Conservation (phyloP, 2,329 filamentous ascomycete genomes). For the Talaromyces sp. region DNA sequence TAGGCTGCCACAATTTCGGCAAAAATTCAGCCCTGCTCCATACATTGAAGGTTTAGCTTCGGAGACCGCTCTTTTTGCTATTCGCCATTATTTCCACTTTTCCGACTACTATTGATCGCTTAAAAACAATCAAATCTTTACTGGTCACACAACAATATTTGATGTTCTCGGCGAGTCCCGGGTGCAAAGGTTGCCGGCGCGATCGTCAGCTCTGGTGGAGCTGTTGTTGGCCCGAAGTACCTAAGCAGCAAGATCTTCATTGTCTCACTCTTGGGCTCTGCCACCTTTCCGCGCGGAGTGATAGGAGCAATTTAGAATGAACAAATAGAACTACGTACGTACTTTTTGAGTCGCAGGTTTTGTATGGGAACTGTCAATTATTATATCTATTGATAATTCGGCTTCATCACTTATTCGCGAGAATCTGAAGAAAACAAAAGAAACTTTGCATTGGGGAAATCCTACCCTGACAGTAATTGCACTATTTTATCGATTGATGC, state of each 20-base stretch:
- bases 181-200: background rate
- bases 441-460: background rate
- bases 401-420: background rate
- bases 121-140: background rate
- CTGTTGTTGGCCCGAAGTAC: background rate
- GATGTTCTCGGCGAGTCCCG: background rate
- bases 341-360: background rate
- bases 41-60: background rate
- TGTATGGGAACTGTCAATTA: background rate
- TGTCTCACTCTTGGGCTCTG: background rate
- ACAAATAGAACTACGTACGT: background rate
- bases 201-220: background rate
- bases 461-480: background rate
- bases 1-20: background rate
- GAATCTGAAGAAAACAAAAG: no score
- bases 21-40: background rate
- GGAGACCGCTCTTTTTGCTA: background rate
- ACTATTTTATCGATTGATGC: background rate
- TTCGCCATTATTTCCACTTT: background rate
- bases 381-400: no score
- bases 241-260: background rate
- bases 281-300: background rate
- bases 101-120: no score
- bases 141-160: background rate
- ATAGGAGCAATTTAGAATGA: background rate